Evolutionary conservation across 306 rosid genomes (phyloP).

Genomic region (Argentina anserina): DNA sequence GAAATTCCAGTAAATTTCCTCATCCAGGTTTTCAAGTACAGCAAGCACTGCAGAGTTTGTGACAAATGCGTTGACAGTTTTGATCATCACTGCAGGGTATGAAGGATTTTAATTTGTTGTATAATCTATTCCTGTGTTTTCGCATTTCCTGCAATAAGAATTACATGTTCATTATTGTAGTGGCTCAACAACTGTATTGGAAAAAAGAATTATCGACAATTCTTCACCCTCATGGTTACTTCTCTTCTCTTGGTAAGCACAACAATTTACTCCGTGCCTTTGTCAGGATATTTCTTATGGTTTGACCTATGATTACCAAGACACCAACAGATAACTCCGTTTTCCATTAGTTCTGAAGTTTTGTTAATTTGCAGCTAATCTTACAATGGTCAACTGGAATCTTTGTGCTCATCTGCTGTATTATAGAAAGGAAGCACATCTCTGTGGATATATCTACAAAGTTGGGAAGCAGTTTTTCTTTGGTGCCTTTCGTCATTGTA

Average conservation of each 20-base stretch:
- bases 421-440: constrained; percentile 72
- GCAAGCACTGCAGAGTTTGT: constrained; percentile 97
- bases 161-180: constrained; percentile 43
- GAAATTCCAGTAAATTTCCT: constrained; percentile 13
- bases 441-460: constrained; percentile 64
- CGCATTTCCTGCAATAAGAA: constrained; percentile 21
- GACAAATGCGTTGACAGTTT: constrained; percentile 91
- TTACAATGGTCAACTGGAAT: constrained; percentile 97
- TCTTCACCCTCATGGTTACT: constrained; percentile 91
- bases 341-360: not conserved
- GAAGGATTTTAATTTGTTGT: constrained; percentile 14
- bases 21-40: constrained; percentile 88
- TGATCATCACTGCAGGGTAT: constrained; percentile 99
- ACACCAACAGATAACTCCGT: constrained; percentile 9
- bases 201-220: constrained; percentile 73
- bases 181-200: constrained; percentile 99
- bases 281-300: constrained; percentile 6
- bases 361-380: constrained; percentile 77
- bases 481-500: constrained; percentile 75
- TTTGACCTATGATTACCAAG: constrained; percentile 14
- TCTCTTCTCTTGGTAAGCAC: constrained; percentile 94
- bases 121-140: constrained; percentile 6
- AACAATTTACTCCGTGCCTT: constrained; percentile 23
- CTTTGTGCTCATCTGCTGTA: constrained; percentile 84
- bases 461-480: constrained; percentile 93